Conservation (phyloP, 2,329 filamentous ascomycete species). For the Talaromyces atroroseus region DNA sequence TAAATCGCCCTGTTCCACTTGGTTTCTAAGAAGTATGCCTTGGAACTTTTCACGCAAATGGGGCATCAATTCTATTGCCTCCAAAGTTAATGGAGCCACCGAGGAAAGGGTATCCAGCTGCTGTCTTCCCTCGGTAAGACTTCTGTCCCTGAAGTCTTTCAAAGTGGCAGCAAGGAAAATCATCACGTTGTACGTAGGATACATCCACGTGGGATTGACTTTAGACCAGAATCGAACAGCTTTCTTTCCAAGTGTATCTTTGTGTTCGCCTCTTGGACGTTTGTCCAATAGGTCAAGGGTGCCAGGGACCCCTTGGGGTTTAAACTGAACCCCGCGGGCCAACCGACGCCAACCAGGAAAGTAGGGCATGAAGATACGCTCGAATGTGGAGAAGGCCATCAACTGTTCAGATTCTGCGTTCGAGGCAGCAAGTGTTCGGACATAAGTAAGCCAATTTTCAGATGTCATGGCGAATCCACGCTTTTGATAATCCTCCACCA, state of each 20-base stretch:
- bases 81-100: slow-evolving; percentile 32
- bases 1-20: slow-evolving; percentile 21
- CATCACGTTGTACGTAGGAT: slow-evolving; percentile 41
- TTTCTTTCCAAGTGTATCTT: slow-evolving; percentile 26
- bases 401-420: slow-evolving; percentile 50
- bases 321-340: slow-evolving; percentile 27
- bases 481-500: slow-evolving; percentile 52
- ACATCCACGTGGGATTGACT: slow-evolving; percentile 35
- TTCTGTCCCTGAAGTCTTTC: slow-evolving; percentile 31
- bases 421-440: slow-evolving; percentile 61
- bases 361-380: slow-evolving; percentile 68
- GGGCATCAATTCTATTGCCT: slow-evolving; percentile 34
- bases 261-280: slow-evolving; percentile 18
- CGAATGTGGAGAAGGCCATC: slow-evolving; percentile 66
- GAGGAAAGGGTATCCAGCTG: slow-evolving; percentile 25
- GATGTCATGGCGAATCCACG: slow-evolving; percentile 70
- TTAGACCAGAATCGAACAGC: slow-evolving; percentile 31
- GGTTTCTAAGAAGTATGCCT: slow-evolving; percentile 33
- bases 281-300: slow-evolving; percentile 30
- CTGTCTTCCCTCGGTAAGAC: slow-evolving; percentile 27
- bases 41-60: slow-evolving; percentile 38
- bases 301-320: slow-evolving; percentile 24
- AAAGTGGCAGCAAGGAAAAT: slow-evolving; percentile 40
- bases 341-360: slow-evolving; percentile 67
- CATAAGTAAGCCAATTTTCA: slow-evolving; percentile 73